Percentiles rank a stretch among this genome's conserved stretches.
Conservation (phyloP, 2,329 filamentous ascomycete species). For the Beauveria caledonica region DNA sequence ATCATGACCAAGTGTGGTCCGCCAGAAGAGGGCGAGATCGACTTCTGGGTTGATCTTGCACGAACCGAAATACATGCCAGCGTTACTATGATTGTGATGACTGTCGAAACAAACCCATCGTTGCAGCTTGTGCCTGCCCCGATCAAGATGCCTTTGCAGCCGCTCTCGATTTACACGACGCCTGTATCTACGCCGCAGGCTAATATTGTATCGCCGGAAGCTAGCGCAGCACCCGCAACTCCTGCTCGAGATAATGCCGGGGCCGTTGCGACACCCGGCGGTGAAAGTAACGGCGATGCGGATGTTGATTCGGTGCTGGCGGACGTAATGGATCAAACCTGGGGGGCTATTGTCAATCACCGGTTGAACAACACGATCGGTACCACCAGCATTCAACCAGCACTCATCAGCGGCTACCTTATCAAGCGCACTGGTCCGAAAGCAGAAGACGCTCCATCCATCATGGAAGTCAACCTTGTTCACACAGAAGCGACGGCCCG, state of each 20-base stretch:
- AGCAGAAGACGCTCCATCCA: conserved; percentile 48
- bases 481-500: conserved; percentile 43
- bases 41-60: conserved; percentile 47
- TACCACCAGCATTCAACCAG: conserved; percentile 45
- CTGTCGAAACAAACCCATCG: conserved; percentile 57
- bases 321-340: conserved; percentile 66
- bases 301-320: conserved; percentile 56
- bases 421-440: conserved; percentile 53
- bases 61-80: conserved; percentile 42
- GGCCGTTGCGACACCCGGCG: conserved; percentile 37
- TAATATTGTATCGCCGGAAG: conserved; percentile 52
- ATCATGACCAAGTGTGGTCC: conserved; percentile 64
- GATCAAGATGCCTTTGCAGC: conserved; percentile 37
- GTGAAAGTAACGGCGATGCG: conserved; percentile 33
- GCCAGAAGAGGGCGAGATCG: conserved; percentile 59
- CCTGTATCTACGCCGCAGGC: conserved; percentile 61
- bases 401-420: conserved; percentile 57
- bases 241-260: conserved; percentile 32
- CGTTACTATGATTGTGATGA: conserved; percentile 50
- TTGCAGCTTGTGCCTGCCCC: conserved; percentile 53
- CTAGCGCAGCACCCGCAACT: conserved; percentile 42
- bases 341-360: conserved; percentile 64
- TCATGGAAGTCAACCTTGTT: conserved; percentile 59
- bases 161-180: conserved; percentile 46
- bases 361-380: conserved; percentile 52